phyloP scores from a whole-genome alignment of 345 rosid genomes.

The Crucihimalaya himalaica region DNA sequence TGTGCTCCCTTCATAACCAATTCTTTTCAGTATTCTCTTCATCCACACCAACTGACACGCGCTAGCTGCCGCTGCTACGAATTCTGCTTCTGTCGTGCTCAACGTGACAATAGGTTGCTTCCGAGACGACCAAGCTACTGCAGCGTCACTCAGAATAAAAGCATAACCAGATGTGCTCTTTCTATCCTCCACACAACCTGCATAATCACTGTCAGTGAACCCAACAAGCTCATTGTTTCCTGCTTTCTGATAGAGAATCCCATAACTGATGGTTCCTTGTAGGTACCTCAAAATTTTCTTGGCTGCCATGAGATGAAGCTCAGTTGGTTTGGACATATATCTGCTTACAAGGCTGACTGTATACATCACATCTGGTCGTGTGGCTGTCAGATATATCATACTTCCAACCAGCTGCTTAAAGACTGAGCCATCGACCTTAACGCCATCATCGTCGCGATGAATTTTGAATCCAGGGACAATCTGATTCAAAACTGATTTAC shows the following conservation, averaged over 20 bases:
- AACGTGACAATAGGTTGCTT: too few relatives aligned
- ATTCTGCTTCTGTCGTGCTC: too few relatives aligned
- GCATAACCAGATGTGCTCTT: too few relatives aligned
- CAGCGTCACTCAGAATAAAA: too few relatives aligned
- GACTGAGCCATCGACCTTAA: background rate
- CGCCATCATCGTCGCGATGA: background rate
- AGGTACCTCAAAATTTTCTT: background rate
- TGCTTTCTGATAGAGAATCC: background rate
- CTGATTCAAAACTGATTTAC: slow-evolving; percentile 2
- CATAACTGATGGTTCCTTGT: background rate
- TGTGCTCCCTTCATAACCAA: too few relatives aligned
- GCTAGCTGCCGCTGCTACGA: too few relatives aligned
- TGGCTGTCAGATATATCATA: background rate
- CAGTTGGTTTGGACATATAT: background rate
- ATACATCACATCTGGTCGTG: background rate
- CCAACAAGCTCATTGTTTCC: background rate
- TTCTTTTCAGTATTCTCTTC: too few relatives aligned
- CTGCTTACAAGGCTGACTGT: background rate
- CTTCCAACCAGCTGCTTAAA: slow-evolving; percentile 14
- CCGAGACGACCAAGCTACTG: too few relatives aligned
- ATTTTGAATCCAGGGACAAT: background rate
- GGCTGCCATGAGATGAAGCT: background rate
- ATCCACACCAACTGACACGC: too few relatives aligned
- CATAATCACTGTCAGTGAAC: background rate
- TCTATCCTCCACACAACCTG: too few relatives aligned